These are phyloP conservation scores for Sugiyamaella americana DNA, from an alignment of 805 yeast genomes.

Conservation along the genomic window DNA sequence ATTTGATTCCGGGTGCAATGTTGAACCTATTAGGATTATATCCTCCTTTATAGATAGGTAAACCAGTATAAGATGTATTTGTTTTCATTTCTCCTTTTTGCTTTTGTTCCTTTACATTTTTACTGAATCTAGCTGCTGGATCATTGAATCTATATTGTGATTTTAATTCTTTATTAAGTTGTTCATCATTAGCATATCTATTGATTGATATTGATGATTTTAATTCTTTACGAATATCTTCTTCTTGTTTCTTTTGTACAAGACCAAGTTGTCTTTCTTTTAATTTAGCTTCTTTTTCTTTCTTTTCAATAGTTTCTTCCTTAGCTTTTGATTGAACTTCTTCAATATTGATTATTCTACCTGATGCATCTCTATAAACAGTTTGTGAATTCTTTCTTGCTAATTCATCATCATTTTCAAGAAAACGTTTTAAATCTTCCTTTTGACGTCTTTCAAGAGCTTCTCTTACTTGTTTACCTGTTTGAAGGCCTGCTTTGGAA, in stretches of 20 bases:
- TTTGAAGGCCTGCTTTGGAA: constrained; percentile 40
- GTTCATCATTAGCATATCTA: constrained; percentile 31
- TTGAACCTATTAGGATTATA: constrained; percentile 67
- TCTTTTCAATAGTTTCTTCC: constrained; percentile 25
- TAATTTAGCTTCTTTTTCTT: constrained; percentile 12
- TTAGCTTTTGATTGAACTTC: constrained; percentile 15
- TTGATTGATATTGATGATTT: constrained; percentile 17
- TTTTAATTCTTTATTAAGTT: constrained; percentile 33
- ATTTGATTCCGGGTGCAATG: constrained; percentile 69
- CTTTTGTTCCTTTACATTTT: constrained; percentile 15
- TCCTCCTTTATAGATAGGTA: constrained; percentile 49
- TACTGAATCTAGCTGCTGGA: constrained; percentile 50
- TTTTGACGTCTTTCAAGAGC: constrained; percentile 34
- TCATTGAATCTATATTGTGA: constrained; percentile 47
- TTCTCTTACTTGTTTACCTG: constrained; percentile 38
- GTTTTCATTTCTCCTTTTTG: neutral
- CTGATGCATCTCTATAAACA: constrained; percentile 57
- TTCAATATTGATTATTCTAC: constrained; percentile 40
- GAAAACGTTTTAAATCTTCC: constrained; percentile 23
- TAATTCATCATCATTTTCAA: constrained; percentile 49
- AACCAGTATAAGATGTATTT: constrained; percentile 35
- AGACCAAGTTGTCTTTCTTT: constrained; percentile 20
- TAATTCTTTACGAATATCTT: constrained; percentile 31
- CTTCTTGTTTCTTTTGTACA: constrained; percentile 21
- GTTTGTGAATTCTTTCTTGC: constrained; percentile 33